Base-by-base conservation (phyloP, 306 rosid species). In the Vigna trinervia region DNA sequence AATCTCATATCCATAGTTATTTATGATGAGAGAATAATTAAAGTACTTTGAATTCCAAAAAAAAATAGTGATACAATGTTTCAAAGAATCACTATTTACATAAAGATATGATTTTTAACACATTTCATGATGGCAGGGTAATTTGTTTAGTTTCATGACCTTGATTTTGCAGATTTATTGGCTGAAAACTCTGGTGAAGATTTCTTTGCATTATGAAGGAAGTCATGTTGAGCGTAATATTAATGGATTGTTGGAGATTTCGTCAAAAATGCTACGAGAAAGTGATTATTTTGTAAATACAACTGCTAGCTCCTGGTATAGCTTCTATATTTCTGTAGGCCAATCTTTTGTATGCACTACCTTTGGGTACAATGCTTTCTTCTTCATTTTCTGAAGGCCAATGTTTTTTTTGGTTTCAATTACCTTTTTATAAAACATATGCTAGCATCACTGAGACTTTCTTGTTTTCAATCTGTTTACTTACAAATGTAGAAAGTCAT, bases 141-240 rank as follows among this genome's bases (percentile, higher is more conserved):
- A 57, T 74, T 60, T 70, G 71, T 75, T 4, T 36, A 43, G 68
- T 28, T 41, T 43, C 53, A 10, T 65, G 62, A 23, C 62, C 39
- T 22, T 65, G 32, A 65, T 74, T 61, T 87, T 86, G 83, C 92
- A 95, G 98, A 92, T 90, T 78, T 92, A 79, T 86, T 97, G 89
- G 79, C 85, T 95, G 82, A 90, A 92, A 92, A 71, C 97, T 61
- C 86, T 95, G 57, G 91, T 90, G 61, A 92, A 89, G 90, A 88
- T 93, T 80, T 88, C 76, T 84, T 85, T 95, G 82, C 93, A 93
- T 15, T 88, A 84, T 77, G 86, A 52, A 65, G 91, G 87, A 73
- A 85, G 73, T 78, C 83, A 71, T 43, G 84, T 64, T 57, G 38
- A 69, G 38, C 46, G 71, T 82, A 52, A 85, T 60, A 76, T 92